Base-by-base conservation (phyloP, 352 stramenopile species). In the Phytophthora capsici region DNA sequence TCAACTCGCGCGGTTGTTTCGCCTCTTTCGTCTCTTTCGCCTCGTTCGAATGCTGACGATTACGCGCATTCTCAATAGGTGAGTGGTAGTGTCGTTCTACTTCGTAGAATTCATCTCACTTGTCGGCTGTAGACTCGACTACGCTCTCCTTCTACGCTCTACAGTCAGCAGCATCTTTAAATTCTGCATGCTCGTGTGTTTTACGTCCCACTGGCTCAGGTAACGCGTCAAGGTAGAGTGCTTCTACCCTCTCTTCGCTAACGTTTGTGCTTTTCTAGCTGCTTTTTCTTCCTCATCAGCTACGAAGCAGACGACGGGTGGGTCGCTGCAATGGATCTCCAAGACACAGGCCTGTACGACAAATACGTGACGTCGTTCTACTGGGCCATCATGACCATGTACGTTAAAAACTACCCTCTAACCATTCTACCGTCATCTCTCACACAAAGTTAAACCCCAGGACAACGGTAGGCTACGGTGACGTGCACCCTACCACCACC, bases 151-250 rank as follows among this genome's bases (percentile, higher is more conserved):
- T 25, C 64, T 93, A 23, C 80, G 83, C 5, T 93, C 85, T 8
- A 93, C 79, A 19, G 80, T 91, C 25, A 91, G 85, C 67, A 89
- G 82, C 32, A 65, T 93, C 50, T 78, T 90, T 54, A 93, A 93
- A 54, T 93, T 91, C 62, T 90, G 70, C 41, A 75, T 93, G 50
- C 71, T 93, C 22, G 85, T 93, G n/a, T 84, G 66, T 25, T 89
- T 91, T 32, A 89, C 84, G 16, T 93, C 85, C 6, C 85, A 93
- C 44, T 93, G 85, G 85, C 83, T 91, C 67, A 90, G 84, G 78
- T 75, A n/a, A 66, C 28, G 8, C 8, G 28, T 32, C 8, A 32
- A 9, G 7, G 8, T 34, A 12, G 8, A 34, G 10, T 4, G 7
- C 13, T 34, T 34, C 28, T 34, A 34, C 28, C 28, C 13, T 34